These are phyloP conservation scores for Westerdykella ornata DNA, from an alignment of 2,329 filamentous ascomycete species.

Conservation along the genomic window DNA sequence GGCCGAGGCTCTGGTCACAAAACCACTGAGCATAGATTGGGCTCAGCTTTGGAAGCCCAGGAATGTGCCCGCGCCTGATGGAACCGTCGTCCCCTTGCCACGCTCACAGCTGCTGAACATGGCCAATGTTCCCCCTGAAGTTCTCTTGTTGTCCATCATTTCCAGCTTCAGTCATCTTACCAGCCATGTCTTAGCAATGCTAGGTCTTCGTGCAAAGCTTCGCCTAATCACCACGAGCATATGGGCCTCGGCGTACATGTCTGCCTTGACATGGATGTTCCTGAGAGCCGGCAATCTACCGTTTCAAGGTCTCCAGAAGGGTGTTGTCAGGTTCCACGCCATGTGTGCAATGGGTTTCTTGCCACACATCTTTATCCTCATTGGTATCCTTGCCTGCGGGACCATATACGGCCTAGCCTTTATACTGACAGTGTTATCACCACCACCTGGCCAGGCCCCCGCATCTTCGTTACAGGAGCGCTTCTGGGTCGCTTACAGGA, in stretches of 20 bases:
- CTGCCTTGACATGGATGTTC: slow-evolving; percentile 72
- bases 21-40: slow-evolving; percentile 69
- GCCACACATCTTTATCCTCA: slow-evolving; percentile 79
- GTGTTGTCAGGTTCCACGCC: slow-evolving; percentile 80
- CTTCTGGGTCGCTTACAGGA: slow-evolving; percentile 66
- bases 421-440: slow-evolving; percentile 63
- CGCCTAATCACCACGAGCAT: slow-evolving; percentile 81
- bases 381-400: slow-evolving; percentile 69
- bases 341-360: slow-evolving; percentile 94
- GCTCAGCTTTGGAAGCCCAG: slow-evolving; percentile 41
- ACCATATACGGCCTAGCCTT: slow-evolving; percentile 73
- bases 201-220: slow-evolving; percentile 70
- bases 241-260: slow-evolving; percentile 88
- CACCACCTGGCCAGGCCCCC: slow-evolving; percentile 47
- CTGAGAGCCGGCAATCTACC: slow-evolving; percentile 34
- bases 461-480: slow-evolving; percentile 51
- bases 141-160: slow-evolving; percentile 79
- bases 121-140: slow-evolving; percentile 83
- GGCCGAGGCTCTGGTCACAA: slow-evolving; percentile 79
- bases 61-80: slow-evolving; percentile 39
- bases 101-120: slow-evolving; percentile 63
- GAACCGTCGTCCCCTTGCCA: slow-evolving; percentile 36
- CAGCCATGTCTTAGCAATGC: slow-evolving; percentile 73
- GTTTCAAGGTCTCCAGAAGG: slow-evolving; percentile 47
- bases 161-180: slow-evolving; percentile 83